Base-by-base conservation (phyloP, 208 protist species). In the Tetramitus jugosus region DNA sequence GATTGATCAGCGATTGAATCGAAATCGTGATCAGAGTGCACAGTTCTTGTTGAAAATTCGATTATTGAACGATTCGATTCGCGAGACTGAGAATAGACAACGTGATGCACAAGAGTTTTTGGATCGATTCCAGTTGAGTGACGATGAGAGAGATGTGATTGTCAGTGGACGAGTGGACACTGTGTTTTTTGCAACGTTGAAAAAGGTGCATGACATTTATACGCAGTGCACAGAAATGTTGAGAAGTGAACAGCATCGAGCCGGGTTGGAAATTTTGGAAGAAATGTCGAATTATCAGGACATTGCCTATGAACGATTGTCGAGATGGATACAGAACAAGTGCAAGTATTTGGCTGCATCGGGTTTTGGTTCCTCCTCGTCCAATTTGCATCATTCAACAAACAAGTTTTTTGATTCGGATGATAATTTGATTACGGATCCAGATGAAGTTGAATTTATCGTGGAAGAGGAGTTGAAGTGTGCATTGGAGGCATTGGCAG, bases 241-340 rank as follows among this genome's bases (percentile, higher is more conserved):
- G 49, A 10, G 49, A 10, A 56, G 14, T 20, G 14, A 56, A 26
- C 49, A 56, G 20, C 49, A 56, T 26, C 10, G 20, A 56, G 10
- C 49, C 10, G 49, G 49, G 20, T 56, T 56, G 20, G 49, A 56
- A 20, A 76, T 89, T 3, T 71, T 89, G 56, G 84, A 87, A 31
- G 46, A 56, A 7, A 81, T 88, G 23, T 67, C 33, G 2, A 40
- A 67, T 62, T 76, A 83, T 40, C 85, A 87, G 64, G 83, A 89
- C 13, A 81, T 56, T 40, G 83, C 85, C 14, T 89, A 86, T 68
- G 60, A 86, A 14, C 75, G 79, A 43, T 53, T 89, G 20, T 87
- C 86, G 49, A 76, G 80, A 26, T 89, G 82, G 84, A 68, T 86
- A 3, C 75, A 82, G 65, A 74, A 83, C 23, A 43, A 82, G 33